Base-by-base conservation (phyloP, 805 yeast genomes). In the Metahyphopichia silvanorum region DNA sequence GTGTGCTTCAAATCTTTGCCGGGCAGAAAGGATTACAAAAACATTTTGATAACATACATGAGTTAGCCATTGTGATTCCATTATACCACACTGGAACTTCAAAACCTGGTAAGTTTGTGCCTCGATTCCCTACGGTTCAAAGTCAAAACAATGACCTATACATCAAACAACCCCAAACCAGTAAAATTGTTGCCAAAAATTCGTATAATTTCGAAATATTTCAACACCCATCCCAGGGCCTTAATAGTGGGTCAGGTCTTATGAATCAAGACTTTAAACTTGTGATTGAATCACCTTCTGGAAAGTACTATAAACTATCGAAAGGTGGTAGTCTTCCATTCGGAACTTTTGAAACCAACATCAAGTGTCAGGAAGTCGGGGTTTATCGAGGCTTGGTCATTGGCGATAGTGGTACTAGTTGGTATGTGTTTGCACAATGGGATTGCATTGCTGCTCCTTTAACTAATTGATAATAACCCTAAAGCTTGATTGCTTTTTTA, bases 401-500 rank as follows among this genome's bases (percentile, higher is more conserved):
- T 24, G 82, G 86, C 7, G 91, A 86, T 41, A 75, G 79, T 25
- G 86, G 85, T 4, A 71, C 71, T 34, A 80, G 87, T 33, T 86
- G 95, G 86, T 82, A 87, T 47, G 86, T 85, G 3, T 87, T 86
- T 60, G 88, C 95, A 10, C 96, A 88, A 57, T 91, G 98, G 98
- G 65, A 66, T 20, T 82, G 91, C 55, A 55, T 63, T 13, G 53
- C 54, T 4, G 51, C 50, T 3, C 33, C 39, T 10, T 45, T 46
- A 17, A 40, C 31, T 17, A 27, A 30, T 16, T 31, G 27, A 22
- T 10, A 27, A 17, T n/a, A n/a, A n/a, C n/a, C n/a, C n/a, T n/a
- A n/a, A n/a, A n/a, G n/a, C n/a, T n/a, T n/a, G n/a, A n/a, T n/a
- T n/a, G n/a, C n/a, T n/a, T n/a, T n/a, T n/a, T n/a, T n/a, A n/a